These are phyloP conservation scores for Porogramme epimiltina DNA, from an alignment of 1,284 basidiomycete genomes.

Conservation along the genomic window DNA sequence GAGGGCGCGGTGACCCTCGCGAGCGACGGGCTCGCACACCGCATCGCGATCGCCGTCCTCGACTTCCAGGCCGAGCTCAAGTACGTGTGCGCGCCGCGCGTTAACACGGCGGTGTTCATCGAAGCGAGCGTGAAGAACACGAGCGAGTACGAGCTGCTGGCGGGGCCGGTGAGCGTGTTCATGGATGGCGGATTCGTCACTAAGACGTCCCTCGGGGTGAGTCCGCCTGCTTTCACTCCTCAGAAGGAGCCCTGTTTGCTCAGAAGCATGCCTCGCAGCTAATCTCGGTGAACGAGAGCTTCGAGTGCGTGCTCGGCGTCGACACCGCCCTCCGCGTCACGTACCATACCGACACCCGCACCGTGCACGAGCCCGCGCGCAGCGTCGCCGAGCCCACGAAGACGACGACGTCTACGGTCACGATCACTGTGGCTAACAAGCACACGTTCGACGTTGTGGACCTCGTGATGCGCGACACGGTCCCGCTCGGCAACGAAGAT, in stretches of 20 bases:
- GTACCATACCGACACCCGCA: constrained; percentile 15
- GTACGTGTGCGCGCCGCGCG: constrained; percentile 51
- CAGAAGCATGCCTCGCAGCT: constrained; percentile 32
- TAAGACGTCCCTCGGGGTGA: constrained; percentile 45
- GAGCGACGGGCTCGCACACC: constrained; percentile 53
- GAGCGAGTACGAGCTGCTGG: constrained; percentile 51
- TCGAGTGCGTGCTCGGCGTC: constrained; percentile 55
- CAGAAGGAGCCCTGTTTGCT: not conserved
- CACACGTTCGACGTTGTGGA: constrained; percentile 45
- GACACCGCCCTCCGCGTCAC: constrained; percentile 37
- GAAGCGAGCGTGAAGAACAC: constrained; percentile 53
- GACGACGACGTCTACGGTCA: constrained; percentile 45
- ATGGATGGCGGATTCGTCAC: constrained; percentile 53
- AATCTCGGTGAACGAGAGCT: constrained; percentile 49
- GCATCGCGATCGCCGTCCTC: constrained; percentile 52
- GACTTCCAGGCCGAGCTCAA: constrained; percentile 47
- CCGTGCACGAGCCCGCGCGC: constrained; percentile 27
- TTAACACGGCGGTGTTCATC: constrained; percentile 43
- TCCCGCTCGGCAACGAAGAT: constrained; percentile 45
- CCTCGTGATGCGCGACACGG: constrained; percentile 48
- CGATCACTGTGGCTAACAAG: constrained; percentile 48
- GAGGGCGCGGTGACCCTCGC: constrained; percentile 50
- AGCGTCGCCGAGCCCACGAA: constrained; percentile 45
- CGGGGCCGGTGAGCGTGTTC: constrained; percentile 53
- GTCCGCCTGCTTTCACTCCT: constrained; percentile 15